phyloP scores from a whole-genome alignment of 1,284 basidiomycete species.

The Cryptococcus sp. region DNA sequence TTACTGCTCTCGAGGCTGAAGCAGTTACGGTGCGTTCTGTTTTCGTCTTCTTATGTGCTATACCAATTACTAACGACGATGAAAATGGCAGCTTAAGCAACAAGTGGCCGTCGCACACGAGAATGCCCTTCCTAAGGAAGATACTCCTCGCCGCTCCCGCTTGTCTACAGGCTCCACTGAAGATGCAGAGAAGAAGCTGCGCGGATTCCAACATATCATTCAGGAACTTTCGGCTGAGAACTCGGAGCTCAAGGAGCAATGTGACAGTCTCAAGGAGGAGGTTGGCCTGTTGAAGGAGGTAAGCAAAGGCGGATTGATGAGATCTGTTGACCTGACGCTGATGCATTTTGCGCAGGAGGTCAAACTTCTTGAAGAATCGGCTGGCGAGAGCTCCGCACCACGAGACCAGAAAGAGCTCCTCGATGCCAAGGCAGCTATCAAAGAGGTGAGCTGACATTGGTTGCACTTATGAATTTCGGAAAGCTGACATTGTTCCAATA shows the following conservation, averaged over 20 bases:
- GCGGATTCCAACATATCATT: slow-evolving; percentile 66
- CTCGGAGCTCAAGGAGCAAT: slow-evolving; percentile 62
- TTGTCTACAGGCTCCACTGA: slow-evolving; percentile 20
- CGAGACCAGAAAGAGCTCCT: slow-evolving; percentile 32
- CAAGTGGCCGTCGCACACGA: slow-evolving; percentile 9
- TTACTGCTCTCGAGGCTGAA: no score
- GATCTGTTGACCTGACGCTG: not conserved
- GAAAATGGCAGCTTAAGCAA: slow-evolving; percentile 22
- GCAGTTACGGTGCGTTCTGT: no score
- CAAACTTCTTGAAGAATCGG: slow-evolving; percentile 42
- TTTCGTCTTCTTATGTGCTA: no score
- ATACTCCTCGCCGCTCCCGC: slow-evolving; percentile 4
- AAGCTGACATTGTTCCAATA: not conserved
- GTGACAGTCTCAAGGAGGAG: slow-evolving; percentile 74
- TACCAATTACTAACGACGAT: not conserved
- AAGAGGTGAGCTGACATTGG: slow-evolving; percentile 34
- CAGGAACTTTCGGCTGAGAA: slow-evolving; percentile 84
- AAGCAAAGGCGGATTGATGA: slow-evolving; percentile 16
- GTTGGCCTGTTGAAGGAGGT: slow-evolving; percentile 67
- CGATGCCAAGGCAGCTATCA: slow-evolving; percentile 39
- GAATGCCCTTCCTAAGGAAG: slow-evolving; percentile 10
- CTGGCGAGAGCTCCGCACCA: slow-evolving; percentile 12
- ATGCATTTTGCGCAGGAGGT: slow-evolving; percentile 25
- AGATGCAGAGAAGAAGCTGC: slow-evolving; percentile 46
- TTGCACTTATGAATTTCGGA: not conserved